Evolutionary conservation across 2,329 filamentous ascomycete genomes (phyloP), one percentile per base, ranked within the genome.

Genomic region (Alternaria metachromatica): DNA sequence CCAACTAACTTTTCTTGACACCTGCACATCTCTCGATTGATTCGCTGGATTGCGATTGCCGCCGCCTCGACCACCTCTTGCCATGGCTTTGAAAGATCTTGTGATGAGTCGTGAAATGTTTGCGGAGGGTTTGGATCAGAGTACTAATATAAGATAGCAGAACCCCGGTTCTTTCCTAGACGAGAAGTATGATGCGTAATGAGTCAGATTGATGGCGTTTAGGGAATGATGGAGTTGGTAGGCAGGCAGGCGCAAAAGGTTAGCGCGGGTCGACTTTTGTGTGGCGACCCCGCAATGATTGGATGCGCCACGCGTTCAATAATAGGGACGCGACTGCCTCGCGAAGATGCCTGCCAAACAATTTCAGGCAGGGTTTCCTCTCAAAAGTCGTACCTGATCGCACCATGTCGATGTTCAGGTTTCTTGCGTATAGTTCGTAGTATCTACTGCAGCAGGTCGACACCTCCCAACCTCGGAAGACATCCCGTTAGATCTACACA

Each of bases 1-100:
- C 78, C 83, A 85, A 64, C 81, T 84, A n/a, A 86, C 69, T 44
- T 83, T 82, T 68, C 83, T 83, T 8, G 84, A 86, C 4, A 87
- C 80, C 48, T 80, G 78, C 18, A 83, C 80, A 25, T 83, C 78
- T 30, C 83, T 72, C 2, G 82, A 74, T 58, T 81, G 68, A 48
- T 78, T 76, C n/a, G 71, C 76, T 8, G 76, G 73, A 62, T 73
- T 80, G 71, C 68, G 76, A 60, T 79, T 77, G 3, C 78, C 78
- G 59, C 78, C 72, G 54, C 77, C 76, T 13, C 76, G 72, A 23
- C 77, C 76, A 57, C 76, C 71, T 70, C 75, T 65, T 18, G 64
- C 73, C 71, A 75, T 73, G 11, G 56, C 55, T 59, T 63, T 68
- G 18, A 71, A 21, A 6, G 65, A 55, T 41, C 49, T 56, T 10